Evolutionary conservation across 139 green algal species (phyloP), one percentile per base, ranked within the genome.

Genomic region (Chlorella sp.): DNA sequence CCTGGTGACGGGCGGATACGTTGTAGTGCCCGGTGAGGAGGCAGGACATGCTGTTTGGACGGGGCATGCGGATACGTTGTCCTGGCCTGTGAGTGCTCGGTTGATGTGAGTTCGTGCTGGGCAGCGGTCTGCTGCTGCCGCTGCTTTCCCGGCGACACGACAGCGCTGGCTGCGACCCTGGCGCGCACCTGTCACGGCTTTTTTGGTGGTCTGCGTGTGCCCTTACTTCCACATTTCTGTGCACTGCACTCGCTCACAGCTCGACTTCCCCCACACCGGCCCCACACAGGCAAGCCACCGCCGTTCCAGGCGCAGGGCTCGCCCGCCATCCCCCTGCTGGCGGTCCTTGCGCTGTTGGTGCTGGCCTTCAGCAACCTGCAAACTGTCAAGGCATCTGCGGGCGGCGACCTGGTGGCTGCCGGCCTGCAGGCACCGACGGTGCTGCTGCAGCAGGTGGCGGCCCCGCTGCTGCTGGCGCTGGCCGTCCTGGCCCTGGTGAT

Each of bases 1-100:
- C 88, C 85, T 97, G 20, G 39, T 97, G 12, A 94, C 89, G 5
- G 95, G 95, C 81, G 78, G 68, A 38, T 94, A 91, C 78, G n/a
- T 15, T 16, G 47, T 87, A 7, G 26, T 65, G 4, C 39, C 65
- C 6, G 71, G 63, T 70, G 38, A 36, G 38, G 28, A 30, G 34
- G 16, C 63, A 5, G 28, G n/a, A n/a, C n/a, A n/a, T n/a, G n/a
- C n/a, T n/a, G n/a, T n/a, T n/a, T n/a, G n/a, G n/a, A n/a, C n/a
- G n/a, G n/a, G n/a, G 12, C 63, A 34, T 32, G 25, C 57, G 86
- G 72, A 70, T 76, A 64, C 73, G 4, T 12, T 51, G 28, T 78
- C 20, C 25, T 78, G 41, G 25, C 39, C 12, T 1, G 26, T 39
- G 44, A 51, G 44, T n/a, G n/a, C n/a, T n/a, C n/a, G n/a, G n/a